A percentile compares a stretch with the other conserved stretches of the same genome.
Conservation (phyloP, 2,329 filamentous ascomycete genomes). For the Cordyceps cicadae region DNA sequence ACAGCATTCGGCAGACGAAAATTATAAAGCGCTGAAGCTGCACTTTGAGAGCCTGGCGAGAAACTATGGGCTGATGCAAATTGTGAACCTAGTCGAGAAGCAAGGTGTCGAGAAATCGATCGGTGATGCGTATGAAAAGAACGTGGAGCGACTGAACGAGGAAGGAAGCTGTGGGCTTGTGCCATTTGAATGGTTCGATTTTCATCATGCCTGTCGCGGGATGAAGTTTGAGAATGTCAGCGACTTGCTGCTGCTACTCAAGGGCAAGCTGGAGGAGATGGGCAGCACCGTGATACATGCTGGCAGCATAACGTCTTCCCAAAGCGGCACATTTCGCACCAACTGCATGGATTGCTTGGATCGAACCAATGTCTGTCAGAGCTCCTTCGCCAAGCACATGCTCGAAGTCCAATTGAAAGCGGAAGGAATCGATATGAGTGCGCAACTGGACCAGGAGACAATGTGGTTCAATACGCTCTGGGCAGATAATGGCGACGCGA, state of each 20-base stretch:
- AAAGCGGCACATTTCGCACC: slow-evolving; percentile 75
- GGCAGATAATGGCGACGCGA: slow-evolving; percentile 95
- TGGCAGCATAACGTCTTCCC: slow-evolving; percentile 37
- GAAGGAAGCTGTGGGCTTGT: slow-evolving; percentile 38
- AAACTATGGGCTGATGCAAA: slow-evolving; percentile 69
- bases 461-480: slow-evolving; percentile 94
- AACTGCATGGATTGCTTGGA: slow-evolving; percentile 99
- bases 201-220: slow-evolving; percentile 82
- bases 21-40: slow-evolving; percentile 66
- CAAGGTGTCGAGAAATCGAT: slow-evolving; percentile 73
- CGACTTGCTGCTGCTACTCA: slow-evolving; percentile 63
- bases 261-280: slow-evolving; percentile 56
- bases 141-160: slow-evolving; percentile 59
- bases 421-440: slow-evolving; percentile 67
- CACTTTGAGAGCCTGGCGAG: slow-evolving; percentile 66
- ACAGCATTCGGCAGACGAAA: slow-evolving; percentile 72
- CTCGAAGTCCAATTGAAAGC: slow-evolving; percentile 70
- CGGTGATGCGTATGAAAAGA: slow-evolving; percentile 67
- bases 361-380: slow-evolving; percentile 91
- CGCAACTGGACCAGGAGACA: slow-evolving; percentile 68
- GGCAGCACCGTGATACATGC: slow-evolving; percentile 58
- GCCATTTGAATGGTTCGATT: slow-evolving; percentile 92
- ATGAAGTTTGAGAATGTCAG: slow-evolving; percentile 98
- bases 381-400: slow-evolving; percentile 75
- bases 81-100: slow-evolving; percentile 82